Conservation (phyloP, 768 basidiomycete genomes). For the Naganishia vaughanmartiniae region DNA sequence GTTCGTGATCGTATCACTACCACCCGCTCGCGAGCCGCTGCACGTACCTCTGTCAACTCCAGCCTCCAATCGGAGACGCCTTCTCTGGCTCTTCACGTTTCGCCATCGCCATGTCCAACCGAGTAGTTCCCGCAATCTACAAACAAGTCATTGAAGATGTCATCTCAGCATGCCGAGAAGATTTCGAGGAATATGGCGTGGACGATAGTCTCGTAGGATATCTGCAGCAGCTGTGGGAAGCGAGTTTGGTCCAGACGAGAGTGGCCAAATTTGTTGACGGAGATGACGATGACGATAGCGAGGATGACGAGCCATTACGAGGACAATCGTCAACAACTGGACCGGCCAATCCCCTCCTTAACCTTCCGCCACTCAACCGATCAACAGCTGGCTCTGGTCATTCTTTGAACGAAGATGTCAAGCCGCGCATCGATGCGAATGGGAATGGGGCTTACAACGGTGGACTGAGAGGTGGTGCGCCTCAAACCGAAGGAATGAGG, state of each 20-base stretch:
- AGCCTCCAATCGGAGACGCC: neutral
- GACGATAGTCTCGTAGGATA: slow-evolving; percentile 43
- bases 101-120: slow-evolving; percentile 13
- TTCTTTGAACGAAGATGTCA: slow-evolving; percentile 20
- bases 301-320: slow-evolving; percentile 22
- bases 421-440: slow-evolving; percentile 39
- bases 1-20: too few relatives aligned
- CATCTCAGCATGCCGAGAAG: slow-evolving; percentile 76
- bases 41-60: neutral
- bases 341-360: slow-evolving; percentile 1
- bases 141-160: slow-evolving; percentile 96
- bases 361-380: neutral
- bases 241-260: slow-evolving; percentile 85
- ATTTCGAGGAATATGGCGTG: slow-evolving; percentile 96
- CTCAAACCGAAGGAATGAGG: neutral
- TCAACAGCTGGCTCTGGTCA: slow-evolving; percentile 2
- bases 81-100: neutral
- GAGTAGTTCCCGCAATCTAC: slow-evolving; percentile 66
- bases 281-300: slow-evolving; percentile 48
- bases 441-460: slow-evolving; percentile 27
- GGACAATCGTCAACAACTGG: neutral
- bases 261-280: slow-evolving; percentile 76
- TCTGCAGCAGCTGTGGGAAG: slow-evolving; percentile 81
- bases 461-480: slow-evolving; percentile 23
- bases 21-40: neutral